Evolutionary conservation across 2,329 filamentous ascomycete species (phyloP).

Genomic region (Chalaropsis thielavioides): DNA sequence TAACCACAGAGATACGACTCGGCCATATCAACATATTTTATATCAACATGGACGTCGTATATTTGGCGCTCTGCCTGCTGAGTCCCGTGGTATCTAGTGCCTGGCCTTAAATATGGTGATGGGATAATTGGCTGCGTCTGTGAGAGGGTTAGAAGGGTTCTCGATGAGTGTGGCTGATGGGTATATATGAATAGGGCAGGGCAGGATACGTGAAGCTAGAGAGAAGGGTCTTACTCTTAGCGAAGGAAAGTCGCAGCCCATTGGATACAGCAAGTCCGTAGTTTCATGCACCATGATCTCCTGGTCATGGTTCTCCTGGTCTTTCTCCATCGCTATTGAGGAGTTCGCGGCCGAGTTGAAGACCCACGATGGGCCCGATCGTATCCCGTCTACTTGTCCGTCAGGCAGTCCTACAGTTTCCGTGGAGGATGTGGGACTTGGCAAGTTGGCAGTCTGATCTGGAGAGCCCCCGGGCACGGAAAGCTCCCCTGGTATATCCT

Average conservation of each 20-base stretch:
- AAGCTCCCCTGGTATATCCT: background rate
- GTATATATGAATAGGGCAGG: background rate
- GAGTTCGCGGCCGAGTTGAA: background rate
- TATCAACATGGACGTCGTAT: slow-evolving; percentile 92
- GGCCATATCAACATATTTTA: slow-evolving; percentile 88
- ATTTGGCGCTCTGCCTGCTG: slow-evolving; percentile 86
- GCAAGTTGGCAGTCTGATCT: background rate
- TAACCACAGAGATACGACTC: slow-evolving; percentile 94
- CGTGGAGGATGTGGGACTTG: background rate
- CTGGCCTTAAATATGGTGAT: slow-evolving; percentile 72
- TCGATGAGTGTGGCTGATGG: background rate
- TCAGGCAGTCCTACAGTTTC: background rate
- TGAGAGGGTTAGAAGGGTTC: background rate
- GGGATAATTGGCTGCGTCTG: slow-evolving; percentile 44
- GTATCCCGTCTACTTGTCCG: background rate
- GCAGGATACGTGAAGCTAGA: no score
- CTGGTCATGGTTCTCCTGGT: background rate
- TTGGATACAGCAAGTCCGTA: background rate
- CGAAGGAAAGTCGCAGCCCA: background rate
- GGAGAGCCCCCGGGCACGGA: background rate
- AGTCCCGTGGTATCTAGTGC: slow-evolving; percentile 77
- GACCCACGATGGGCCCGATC: background rate
- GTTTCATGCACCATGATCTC: background rate
- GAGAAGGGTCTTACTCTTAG: background rate
- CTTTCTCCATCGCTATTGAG: background rate